Evolutionary conservation across 2,329 filamentous ascomycete genomes (phyloP).

Genomic region (Sporothrix curviconia): DNA sequence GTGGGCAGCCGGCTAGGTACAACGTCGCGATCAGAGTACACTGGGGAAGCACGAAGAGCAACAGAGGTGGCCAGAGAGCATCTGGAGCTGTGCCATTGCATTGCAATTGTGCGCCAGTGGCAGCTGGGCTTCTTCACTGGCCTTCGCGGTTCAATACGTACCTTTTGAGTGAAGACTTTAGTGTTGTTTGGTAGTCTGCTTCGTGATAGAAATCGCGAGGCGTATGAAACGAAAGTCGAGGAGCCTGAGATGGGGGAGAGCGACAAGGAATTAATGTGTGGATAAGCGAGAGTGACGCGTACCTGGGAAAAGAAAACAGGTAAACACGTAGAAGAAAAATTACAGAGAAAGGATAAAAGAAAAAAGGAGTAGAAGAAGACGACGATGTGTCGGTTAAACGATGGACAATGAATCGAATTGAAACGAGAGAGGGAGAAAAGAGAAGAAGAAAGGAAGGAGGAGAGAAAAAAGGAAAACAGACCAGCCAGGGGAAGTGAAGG

Average conservation of each 20-base stretch:
- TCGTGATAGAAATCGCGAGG: constrained; percentile 1
- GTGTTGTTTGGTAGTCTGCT: neutral
- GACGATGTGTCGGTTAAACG: constrained; percentile 17
- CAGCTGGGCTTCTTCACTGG: neutral
- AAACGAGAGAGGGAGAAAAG: constrained; percentile 9
- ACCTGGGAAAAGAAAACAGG: constrained; percentile 12
- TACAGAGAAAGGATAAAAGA: constrained; percentile 10
- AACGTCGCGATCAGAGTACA: constrained; percentile 2
- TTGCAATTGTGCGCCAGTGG: neutral
- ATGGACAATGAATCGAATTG: constrained; percentile 18
- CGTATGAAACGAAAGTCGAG: constrained; percentile 7
- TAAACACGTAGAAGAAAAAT: constrained; percentile 11
- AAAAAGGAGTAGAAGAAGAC: constrained; percentile 9
- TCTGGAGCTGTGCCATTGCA: neutral
- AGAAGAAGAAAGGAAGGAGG: constrained; percentile 6
- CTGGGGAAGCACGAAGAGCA: neutral
- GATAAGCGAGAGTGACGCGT: constrained; percentile 18
- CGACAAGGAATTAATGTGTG: neutral
- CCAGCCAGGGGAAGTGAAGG: constrained; percentile 4
- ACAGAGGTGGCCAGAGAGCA: neutral
- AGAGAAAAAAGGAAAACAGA: constrained; percentile 6
- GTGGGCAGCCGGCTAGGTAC: neutral
- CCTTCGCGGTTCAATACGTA: neutral
- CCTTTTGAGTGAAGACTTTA: neutral
- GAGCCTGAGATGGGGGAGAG: neutral